Evolutionary conservation across 2,329 filamentous ascomycete species (phyloP).

Genomic region (Colletotrichum tamarilloi): DNA sequence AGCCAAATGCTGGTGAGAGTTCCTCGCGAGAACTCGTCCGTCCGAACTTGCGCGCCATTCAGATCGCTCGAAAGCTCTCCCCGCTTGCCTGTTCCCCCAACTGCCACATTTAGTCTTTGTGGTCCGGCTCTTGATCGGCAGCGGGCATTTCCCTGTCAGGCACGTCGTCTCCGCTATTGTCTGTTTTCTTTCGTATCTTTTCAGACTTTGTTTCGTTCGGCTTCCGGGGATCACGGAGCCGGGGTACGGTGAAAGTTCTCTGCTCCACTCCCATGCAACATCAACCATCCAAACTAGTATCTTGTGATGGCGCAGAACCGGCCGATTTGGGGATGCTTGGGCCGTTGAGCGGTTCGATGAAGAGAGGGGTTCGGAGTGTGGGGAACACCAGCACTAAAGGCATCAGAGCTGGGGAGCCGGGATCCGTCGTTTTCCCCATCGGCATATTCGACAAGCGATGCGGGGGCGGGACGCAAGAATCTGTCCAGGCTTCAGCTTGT

Average conservation of each 20-base stretch:
- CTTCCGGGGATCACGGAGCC: slow-evolving; percentile 34
- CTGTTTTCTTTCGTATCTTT: neutral
- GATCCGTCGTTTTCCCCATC: neutral
- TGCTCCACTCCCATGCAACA: slow-evolving; percentile 17
- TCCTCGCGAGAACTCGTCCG: slow-evolving; percentile 2
- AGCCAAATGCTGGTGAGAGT: neutral
- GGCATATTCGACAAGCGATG: slow-evolving; percentile 31
- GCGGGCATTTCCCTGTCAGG: slow-evolving; percentile 15
- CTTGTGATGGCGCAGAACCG: slow-evolving; percentile 24
- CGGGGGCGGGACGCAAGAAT: slow-evolving; percentile 26
- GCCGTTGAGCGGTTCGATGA: neutral
- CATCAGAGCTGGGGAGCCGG: neutral
- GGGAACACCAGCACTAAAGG: neutral
- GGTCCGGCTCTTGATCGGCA: slow-evolving; percentile 14
- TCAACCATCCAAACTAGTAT: neutral
- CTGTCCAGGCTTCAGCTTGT: neutral
- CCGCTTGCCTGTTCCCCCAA: slow-evolving; percentile 8
- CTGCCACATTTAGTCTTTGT: slow-evolving; percentile 2
- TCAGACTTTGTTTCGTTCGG: neutral
- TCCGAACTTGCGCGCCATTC: slow-evolving; percentile 34
- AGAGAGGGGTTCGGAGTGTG: neutral
- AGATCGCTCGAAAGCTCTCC: neutral
- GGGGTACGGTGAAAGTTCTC: neutral
- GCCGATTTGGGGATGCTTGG: slow-evolving; percentile 16
- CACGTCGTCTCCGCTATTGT: neutral